Conservation (phyloP, 352 stramenopile species). For the Globisporangium sylvaticum region DNA sequence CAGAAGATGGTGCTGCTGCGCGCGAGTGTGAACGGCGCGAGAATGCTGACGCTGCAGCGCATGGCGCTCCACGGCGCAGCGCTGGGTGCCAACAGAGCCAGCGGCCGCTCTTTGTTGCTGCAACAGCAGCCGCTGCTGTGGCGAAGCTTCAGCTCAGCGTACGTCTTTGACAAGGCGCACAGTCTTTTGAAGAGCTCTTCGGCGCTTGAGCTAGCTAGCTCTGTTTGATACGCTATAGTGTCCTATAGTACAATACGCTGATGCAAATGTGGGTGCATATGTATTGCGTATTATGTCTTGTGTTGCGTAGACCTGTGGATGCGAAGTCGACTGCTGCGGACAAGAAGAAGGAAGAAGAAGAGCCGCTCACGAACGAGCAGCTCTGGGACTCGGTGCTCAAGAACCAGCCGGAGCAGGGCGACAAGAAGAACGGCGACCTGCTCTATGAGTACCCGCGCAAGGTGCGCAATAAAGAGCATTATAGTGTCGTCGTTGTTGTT, state of each 20-base stretch:
- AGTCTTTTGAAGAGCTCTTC: not conserved
- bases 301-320: not conserved
- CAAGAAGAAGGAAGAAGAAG: constrained; percentile 24
- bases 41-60: constrained; percentile 13
- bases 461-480: constrained; percentile 20
- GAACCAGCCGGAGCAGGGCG: constrained; percentile 46
- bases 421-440: constrained; percentile 57
- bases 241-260: not conserved
- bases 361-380: constrained; percentile 62
- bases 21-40: not conserved
- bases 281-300: not conserved
- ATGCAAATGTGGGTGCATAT: not conserved
- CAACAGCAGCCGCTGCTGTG: constrained; percentile 9
- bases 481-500: not conserved
- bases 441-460: constrained; percentile 85
- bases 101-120: not conserved
- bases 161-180: constrained; percentile 3
- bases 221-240: not conserved
- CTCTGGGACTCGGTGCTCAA: constrained; percentile 68
- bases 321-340: constrained; percentile 9
- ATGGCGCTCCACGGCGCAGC: constrained; percentile 5
- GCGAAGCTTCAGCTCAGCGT: constrained; percentile 41
- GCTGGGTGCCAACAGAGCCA: not conserved
- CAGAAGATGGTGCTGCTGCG: constrained; percentile 9
- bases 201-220: not conserved